Evolutionary conservation across 2,329 filamentous ascomycete genomes (phyloP), one percentile per base, ranked within the genome.

Genomic region (Ceratocystis colombiana): DNA sequence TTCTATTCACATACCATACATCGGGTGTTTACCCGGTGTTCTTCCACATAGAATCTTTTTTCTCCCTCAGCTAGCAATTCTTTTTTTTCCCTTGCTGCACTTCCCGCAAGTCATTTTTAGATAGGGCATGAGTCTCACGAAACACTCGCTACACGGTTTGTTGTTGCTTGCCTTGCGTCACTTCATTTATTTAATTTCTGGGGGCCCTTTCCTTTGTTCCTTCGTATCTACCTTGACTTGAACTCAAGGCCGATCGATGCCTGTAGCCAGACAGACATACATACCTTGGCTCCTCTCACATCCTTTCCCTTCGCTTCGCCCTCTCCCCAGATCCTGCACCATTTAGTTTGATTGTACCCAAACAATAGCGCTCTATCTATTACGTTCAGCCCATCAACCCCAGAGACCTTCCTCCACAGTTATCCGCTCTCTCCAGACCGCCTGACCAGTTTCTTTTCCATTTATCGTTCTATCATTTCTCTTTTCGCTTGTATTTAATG

Each of bases 271-370:
- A 30, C 55, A 28, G 33, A 30, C 55, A 30, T 28, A 10, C 53
- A 57, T 28, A 59, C 55, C 55, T 37, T 37, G n/a, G 5, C 30
- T 59, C 22, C 46, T 20, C 46, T 59, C 55, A 59, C 55, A 33
- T 59, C 25, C 55, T 37, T 59, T 30, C 25, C 53, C 53, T 59
- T 59, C 55, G 55, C 55, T 59, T 59, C 15, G 55, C 28, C 7
- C n/a, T 59, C 28, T 59, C 55, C 55, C 55, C 55, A 59, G 55
- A 59, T 59, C 30, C 55, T 59, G 55, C 55, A 59, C n/a, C 55
- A n/a, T 30, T 6, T 37, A 59, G 55, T 59, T 28, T 59, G 25
- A n/a, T 59, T 20, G 55, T 59, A 33, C 55, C 55, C 55, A 33
- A 37, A 59, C 55, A 59, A 59, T 33, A 59, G 55, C 55, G 28